Conservation (phyloP, 106 monocot species). For the Agapanthus africanus region DNA sequence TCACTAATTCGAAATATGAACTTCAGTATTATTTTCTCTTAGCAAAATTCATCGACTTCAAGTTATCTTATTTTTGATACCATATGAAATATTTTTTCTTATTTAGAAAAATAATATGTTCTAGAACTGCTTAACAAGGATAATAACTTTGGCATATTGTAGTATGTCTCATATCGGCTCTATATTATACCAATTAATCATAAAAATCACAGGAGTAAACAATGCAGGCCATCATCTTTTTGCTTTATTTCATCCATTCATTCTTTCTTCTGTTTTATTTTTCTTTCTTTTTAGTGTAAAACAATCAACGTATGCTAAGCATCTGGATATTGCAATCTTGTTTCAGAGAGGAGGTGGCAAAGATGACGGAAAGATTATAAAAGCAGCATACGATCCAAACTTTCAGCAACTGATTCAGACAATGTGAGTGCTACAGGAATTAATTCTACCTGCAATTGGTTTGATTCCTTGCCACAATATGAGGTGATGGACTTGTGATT, state of each 20-base stretch:
- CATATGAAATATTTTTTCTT: too few relatives aligned
- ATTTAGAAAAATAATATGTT: too few relatives aligned
- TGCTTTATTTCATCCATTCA: not conserved
- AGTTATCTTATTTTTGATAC: too few relatives aligned
- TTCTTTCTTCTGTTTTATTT: not conserved
- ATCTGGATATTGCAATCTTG: not conserved
- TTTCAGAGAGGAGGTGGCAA: slow-evolving; percentile 5
- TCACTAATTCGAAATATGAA: too few relatives aligned
- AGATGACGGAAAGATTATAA: not conserved
- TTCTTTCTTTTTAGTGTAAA: not conserved
- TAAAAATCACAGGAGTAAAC: not conserved
- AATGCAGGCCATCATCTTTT: not conserved
- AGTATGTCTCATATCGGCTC: too few relatives aligned
- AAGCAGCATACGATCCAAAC: not conserved
- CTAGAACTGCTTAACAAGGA: too few relatives aligned
- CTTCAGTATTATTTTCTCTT: not conserved
- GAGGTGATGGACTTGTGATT: not conserved
- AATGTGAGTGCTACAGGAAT: not conserved
- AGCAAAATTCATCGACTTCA: too few relatives aligned
- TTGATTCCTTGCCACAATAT: not conserved
- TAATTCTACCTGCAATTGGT: not conserved
- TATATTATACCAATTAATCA: not conserved
- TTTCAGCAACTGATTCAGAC: not conserved
- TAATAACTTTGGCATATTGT: too few relatives aligned
- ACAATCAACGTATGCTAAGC: not conserved